These are phyloP conservation scores for Hypoxylon sp. DNA, from an alignment of 2,329 filamentous ascomycete genomes.

Conservation along the genomic window DNA sequence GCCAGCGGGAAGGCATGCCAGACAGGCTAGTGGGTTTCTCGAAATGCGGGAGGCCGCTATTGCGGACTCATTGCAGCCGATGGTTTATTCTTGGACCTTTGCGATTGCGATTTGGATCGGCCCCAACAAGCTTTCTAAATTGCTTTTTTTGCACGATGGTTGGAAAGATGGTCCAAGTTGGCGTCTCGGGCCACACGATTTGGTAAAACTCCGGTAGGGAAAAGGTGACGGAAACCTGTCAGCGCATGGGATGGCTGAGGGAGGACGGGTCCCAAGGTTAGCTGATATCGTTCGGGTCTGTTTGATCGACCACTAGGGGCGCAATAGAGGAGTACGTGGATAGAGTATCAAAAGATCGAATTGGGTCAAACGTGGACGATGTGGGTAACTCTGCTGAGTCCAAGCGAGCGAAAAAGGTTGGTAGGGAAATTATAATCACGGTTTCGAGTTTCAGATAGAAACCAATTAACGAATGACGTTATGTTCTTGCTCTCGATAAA, in stretches of 20 bases:
- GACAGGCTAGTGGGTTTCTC: conserved; percentile 25
- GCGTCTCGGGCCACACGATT: background rate
- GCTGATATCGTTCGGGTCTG: conserved; percentile 26
- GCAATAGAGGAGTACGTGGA: conserved; percentile 17
- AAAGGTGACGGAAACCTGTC: conserved; percentile 6
- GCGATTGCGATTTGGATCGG: conserved; percentile 9
- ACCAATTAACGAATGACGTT: conserved; percentile 21
- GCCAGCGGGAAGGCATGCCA: conserved; percentile 36
- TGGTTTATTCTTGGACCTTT: conserved; percentile 17
- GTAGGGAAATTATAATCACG: conserved; percentile 1
- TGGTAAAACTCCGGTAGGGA: background rate
- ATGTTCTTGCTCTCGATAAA: conserved; percentile 8
- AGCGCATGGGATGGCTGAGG: conserved; percentile 13
- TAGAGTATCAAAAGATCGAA: conserved; percentile 35
- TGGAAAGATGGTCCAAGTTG: conserved; percentile 2
- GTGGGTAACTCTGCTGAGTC: conserved; percentile 20
- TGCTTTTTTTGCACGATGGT: background rate
- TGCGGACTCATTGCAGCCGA: conserved; percentile 34
- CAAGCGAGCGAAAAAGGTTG: conserved; percentile 15
- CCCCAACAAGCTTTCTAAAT: conserved; percentile 23
- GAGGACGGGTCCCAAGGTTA: conserved; percentile 21
- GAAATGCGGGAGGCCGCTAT: conserved; percentile 31
- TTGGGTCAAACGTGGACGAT: conserved; percentile 19
- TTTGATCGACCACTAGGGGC: conserved; percentile 37
- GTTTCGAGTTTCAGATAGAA: background rate